phyloP scores from a whole-genome alignment of 75 land plant genomes.

The Selaginella moellendorffii region DNA sequence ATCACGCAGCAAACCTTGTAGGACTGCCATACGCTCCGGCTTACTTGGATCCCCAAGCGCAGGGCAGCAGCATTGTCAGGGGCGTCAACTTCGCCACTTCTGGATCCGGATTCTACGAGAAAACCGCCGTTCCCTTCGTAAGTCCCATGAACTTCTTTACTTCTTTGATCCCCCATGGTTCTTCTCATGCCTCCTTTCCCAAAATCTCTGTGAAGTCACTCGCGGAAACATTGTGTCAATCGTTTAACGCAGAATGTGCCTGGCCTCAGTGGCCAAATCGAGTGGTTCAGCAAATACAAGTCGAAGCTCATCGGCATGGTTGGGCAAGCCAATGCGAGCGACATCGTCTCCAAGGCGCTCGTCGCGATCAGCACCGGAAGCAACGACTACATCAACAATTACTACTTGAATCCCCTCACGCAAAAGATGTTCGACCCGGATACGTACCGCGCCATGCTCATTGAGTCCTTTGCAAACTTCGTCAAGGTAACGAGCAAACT shows the following conservation, averaged over 20 bases:
- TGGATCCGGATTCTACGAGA: background rate
- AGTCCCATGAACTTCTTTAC: background rate
- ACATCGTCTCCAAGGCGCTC: slow-evolving; percentile 15
- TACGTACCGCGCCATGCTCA: slow-evolving; percentile 35
- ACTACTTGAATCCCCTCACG: slow-evolving; percentile 57
- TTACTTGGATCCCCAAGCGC: background rate
- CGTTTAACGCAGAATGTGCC: background rate
- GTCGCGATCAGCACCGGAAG: slow-evolving; percentile 50
- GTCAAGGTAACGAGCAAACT: slow-evolving; percentile 35
- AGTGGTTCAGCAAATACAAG: background rate
- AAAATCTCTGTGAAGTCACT: background rate
- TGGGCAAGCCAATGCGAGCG: background rate
- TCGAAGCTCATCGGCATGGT: background rate
- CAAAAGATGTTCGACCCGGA: slow-evolving; percentile 21
- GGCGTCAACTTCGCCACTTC: slow-evolving; percentile 1
- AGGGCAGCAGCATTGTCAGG: background rate
- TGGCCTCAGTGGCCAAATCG: background rate
- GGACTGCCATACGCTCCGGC: background rate
- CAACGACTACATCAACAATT: slow-evolving; percentile 65
- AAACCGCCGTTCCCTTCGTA: background rate
- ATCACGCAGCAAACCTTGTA: background rate
- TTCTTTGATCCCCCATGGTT: no score
- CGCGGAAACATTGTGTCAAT: background rate
- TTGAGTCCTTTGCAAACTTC: slow-evolving; percentile 24
- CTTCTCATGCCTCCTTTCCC: no score